phyloP scores from a whole-genome alignment of 2,329 filamentous ascomycete species.

The Claviceps sp. region DNA sequence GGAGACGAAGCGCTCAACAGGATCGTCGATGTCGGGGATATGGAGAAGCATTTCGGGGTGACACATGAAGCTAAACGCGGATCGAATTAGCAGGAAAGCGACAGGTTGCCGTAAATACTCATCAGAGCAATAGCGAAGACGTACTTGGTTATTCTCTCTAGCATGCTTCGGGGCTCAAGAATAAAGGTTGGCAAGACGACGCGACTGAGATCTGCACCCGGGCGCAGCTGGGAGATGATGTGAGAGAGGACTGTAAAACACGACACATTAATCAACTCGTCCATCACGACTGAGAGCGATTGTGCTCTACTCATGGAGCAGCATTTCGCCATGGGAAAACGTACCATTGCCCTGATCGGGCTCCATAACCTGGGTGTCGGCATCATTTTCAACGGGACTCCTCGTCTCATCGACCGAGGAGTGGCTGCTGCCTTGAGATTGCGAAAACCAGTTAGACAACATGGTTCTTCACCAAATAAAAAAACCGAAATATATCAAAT shows the following conservation, averaged over 20 bases:
- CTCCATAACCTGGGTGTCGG: constrained; percentile 75
- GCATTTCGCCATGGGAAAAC: constrained; percentile 13
- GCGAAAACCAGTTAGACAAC: constrained; percentile 29
- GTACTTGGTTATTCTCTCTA: constrained; percentile 97
- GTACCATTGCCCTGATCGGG: constrained; percentile 87
- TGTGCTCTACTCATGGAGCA: background rate
- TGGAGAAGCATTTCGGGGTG: constrained; percentile 90
- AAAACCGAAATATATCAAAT: no score
- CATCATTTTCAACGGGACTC: constrained; percentile 28
- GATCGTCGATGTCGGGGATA: constrained; percentile 79
- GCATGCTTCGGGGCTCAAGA: constrained; percentile 91
- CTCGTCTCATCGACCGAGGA: constrained; percentile 44
- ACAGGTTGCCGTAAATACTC: background rate
- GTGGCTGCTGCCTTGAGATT: constrained; percentile 30
- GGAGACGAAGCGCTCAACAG: constrained; percentile 76
- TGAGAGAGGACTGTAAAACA: constrained; percentile 64
- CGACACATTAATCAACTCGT: background rate
- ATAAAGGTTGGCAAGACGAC: constrained; percentile 96
- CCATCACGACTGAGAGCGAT: background rate
- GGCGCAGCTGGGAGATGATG: constrained; percentile 93
- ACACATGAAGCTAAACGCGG: constrained; percentile 78
- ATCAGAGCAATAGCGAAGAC: constrained; percentile 16
- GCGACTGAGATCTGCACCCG: constrained; percentile 85
- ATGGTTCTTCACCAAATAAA: constrained; percentile 13
- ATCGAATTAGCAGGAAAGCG: background rate